A percentile compares a stretch with the other conserved stretches of the same genome.
Evolutionary conservation across 2,329 filamentous ascomycete species (phyloP).

Genomic region (Trichoderma polysporum): DNA sequence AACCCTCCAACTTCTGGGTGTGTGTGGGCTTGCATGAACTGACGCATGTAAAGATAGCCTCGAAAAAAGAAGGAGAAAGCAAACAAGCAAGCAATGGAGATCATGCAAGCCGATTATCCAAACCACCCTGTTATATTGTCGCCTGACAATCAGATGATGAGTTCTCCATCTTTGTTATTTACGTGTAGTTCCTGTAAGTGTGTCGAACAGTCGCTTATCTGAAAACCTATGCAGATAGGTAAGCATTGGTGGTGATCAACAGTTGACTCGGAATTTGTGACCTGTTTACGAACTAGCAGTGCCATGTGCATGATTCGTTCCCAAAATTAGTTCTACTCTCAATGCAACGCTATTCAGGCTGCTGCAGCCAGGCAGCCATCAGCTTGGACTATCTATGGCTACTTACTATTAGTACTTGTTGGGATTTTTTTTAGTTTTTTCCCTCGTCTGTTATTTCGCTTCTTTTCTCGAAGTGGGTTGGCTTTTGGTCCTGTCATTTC

Average conservation of each 20-base stretch:
- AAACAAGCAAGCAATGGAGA: background rate
- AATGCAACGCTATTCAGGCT: background rate
- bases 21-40: background rate
- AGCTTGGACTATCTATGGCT: background rate
- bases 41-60: background rate
- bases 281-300: background rate
- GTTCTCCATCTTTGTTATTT: background rate
- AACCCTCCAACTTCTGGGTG: background rate
- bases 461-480: background rate
- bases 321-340: background rate
- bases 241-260: background rate
- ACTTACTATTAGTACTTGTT: background rate
- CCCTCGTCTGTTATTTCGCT: background rate
- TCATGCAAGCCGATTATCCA: background rate
- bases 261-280: background rate
- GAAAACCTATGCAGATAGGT: background rate
- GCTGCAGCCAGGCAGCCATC: background rate
- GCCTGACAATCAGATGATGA: background rate
- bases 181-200: background rate
- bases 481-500: background rate
- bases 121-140: background rate
- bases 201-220: conserved; percentile 16
- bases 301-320: background rate
- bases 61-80: background rate
- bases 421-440: background rate